Conservation (phyloP, 2,329 filamentous ascomycete genomes). For the Claviceps africana region DNA sequence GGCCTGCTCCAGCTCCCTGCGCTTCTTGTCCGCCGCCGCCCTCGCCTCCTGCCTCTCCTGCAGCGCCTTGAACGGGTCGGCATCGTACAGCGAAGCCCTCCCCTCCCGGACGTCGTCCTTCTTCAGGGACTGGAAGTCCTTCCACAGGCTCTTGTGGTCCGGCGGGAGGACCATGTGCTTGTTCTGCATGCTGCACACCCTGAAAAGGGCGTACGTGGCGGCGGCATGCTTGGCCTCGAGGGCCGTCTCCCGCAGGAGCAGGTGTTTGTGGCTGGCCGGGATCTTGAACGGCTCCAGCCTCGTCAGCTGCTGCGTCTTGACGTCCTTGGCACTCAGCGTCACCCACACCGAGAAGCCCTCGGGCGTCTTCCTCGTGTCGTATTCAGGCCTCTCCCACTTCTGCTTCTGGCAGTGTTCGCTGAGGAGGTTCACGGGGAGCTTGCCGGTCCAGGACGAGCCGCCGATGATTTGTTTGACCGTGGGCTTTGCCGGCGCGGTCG, state of each 20-base stretch:
- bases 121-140: slow-evolving; percentile 75
- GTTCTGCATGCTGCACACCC: slow-evolving; percentile 91
- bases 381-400: slow-evolving; percentile 89
- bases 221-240: slow-evolving; percentile 89
- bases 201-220: slow-evolving; percentile 79
- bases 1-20: slow-evolving; percentile 53
- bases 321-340: slow-evolving; percentile 59
- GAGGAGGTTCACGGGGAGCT: slow-evolving; percentile 83
- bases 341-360: slow-evolving; percentile 72
- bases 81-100: slow-evolving; percentile 82
- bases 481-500: slow-evolving; percentile 38
- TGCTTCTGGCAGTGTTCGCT: slow-evolving; percentile 93
- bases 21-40: slow-evolving; percentile 63
- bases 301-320: slow-evolving; percentile 67
- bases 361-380: slow-evolving; percentile 61
- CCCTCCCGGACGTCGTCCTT: slow-evolving; percentile 64
- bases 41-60: slow-evolving; percentile 69
- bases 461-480: slow-evolving; percentile 74
- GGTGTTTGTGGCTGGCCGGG: slow-evolving; percentile 59
- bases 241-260: slow-evolving; percentile 62
- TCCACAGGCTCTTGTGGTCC: slow-evolving; percentile 81
- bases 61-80: slow-evolving; percentile 76
- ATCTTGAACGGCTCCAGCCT: slow-evolving; percentile 71
- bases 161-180: slow-evolving; percentile 89
- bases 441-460: slow-evolving; percentile 92